Conservation (phyloP, 208 protist species). For the Leishmania turanica region DNA sequence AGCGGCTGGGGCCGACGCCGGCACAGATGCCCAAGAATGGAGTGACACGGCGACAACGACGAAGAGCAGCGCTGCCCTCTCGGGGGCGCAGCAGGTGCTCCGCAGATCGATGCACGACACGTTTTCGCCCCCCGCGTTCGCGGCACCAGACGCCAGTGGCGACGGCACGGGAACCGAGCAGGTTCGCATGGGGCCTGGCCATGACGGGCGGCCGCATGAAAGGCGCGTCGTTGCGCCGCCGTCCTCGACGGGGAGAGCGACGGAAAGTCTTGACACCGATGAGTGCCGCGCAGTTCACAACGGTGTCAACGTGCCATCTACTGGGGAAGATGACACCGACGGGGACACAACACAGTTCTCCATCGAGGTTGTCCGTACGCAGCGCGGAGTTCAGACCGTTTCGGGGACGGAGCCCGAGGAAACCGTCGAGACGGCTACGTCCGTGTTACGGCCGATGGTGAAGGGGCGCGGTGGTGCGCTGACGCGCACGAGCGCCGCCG, state of each 20-base stretch:
- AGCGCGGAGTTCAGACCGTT: background rate
- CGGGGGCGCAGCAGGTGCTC: conserved; percentile 19
- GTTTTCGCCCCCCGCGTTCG: conserved; percentile 7
- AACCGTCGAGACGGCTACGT: conserved; percentile 15
- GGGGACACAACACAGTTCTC: conserved; percentile 11
- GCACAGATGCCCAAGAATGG: background rate
- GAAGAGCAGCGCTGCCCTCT: background rate
- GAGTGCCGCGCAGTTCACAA: background rate
- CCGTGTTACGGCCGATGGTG: conserved; percentile 24
- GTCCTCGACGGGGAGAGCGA: background rate
- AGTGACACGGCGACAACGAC: background rate
- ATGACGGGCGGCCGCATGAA: background rate
- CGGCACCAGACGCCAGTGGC: background rate
- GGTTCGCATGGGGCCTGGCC: background rate
- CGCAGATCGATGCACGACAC: conserved; percentile 24
- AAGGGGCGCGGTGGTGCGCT: background rate
- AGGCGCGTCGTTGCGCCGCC: background rate
- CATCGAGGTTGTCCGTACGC: conserved; percentile 4
- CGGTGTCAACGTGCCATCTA: background rate
- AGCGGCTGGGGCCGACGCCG: background rate
- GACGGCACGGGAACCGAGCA: background rate
- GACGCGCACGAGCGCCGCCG: background rate
- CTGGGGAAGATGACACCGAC: background rate
- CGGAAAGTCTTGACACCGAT: background rate
- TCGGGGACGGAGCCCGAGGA: background rate